Base-by-base conservation (phyloP, 2,329 filamentous ascomycete species). In the Fonsecaea monophora region DNA sequence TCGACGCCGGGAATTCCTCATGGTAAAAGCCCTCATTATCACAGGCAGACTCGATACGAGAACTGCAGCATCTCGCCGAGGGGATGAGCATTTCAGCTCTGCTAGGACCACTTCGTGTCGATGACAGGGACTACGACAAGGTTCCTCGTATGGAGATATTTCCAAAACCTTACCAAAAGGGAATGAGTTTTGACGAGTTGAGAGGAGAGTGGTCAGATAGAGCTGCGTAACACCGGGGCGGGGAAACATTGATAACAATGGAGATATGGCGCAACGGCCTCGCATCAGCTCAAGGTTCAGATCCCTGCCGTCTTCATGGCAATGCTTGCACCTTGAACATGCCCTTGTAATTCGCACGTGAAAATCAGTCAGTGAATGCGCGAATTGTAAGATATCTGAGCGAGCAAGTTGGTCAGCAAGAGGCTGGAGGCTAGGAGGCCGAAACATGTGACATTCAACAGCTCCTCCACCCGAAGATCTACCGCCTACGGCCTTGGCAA, bases 281-380 rank as follows among this genome's bases (percentile, higher is more conserved):
- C 54, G 61, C 37, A 64, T 64, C 61, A 64, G 8, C 50, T 42
- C 25, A n/a, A 59, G 61, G 35, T 34, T 10, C 12, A 34, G 30
- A 34, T 54, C 59, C 45, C 48, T 56, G 50, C 25, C 30, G 21
- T 54, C 48, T 32, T 38, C 45, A 58, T 30, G 35, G 37, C n/a
- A 18, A 48, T 32, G 32, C 8, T n/a, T n/a, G n/a, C 40, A 34
- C 30, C 30, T 30, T 18, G 30, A 40, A 42, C 37, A n/a, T 18
- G 15, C 61, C 53, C 53, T 40, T 45, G 38, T 21, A 32, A 58
- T 38, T 64, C 53, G 54, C 61, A 64, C 54, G 61, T 64, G 61
- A 64, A 64, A 64, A 21, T 58, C 35, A 34, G 25, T 32, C 18
- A 30, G 32, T 13, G 12, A 53, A 50, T 18, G 18, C 30, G 45